phyloP scores from a whole-genome alignment of 2,329 filamentous ascomycete species.

The Bipolaris oryzae region DNA sequence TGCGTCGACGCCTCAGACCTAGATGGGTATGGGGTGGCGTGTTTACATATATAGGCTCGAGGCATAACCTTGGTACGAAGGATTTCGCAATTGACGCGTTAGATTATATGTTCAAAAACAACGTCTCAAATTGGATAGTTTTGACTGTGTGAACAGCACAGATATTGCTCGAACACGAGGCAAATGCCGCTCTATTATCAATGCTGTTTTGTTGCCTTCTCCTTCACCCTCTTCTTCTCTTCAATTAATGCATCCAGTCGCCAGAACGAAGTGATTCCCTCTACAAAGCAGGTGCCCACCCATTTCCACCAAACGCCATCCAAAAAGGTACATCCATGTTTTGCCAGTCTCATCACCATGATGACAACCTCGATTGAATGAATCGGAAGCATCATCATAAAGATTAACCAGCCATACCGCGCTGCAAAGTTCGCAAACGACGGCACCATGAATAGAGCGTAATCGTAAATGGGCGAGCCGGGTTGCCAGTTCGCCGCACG shows the following conservation, averaged over 20 bases:
- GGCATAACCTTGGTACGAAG: too few relatives aligned
- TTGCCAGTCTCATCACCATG: conserved; percentile 56
- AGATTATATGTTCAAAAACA: too few relatives aligned
- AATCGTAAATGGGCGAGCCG: conserved; percentile 42
- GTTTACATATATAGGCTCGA: too few relatives aligned
- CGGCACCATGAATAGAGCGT: conserved; percentile 57
- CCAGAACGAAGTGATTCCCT: conserved; percentile 58
- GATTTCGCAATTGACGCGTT: too few relatives aligned
- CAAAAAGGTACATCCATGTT: conserved; percentile 58
- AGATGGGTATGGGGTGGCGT: neutral
- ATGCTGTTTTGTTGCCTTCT: conserved; percentile 45
- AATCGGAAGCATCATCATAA: conserved; percentile 64
- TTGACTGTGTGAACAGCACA: too few relatives aligned
- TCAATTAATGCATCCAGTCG: conserved; percentile 44
- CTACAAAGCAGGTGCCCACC: conserved; percentile 59
- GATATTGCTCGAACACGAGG: too few relatives aligned
- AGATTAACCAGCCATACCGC: conserved; percentile 64
- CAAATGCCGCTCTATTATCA: conserved; percentile 6
- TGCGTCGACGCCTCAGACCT: neutral
- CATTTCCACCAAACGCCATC: conserved; percentile 61
- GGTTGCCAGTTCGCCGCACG: conserved; percentile 41
- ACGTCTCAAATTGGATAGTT: too few relatives aligned
- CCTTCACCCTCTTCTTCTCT: conserved; percentile 34
- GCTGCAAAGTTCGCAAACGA: conserved; percentile 64
- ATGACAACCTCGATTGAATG: conserved; percentile 68